Evolutionary conservation across 306 rosid genomes (phyloP).

Genomic region (Cucurbita ficifolia): DNA sequence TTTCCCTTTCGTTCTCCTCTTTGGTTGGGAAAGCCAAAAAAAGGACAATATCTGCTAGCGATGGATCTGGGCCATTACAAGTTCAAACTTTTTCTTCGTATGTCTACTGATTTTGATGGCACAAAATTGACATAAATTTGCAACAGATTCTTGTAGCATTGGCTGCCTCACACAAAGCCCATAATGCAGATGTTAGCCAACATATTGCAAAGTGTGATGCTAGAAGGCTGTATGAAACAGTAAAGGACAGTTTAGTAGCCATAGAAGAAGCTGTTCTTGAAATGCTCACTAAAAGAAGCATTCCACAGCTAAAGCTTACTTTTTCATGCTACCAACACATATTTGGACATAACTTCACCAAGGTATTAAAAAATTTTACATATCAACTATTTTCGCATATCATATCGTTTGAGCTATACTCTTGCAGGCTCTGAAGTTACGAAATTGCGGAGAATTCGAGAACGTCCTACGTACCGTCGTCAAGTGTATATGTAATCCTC

Average conservation of each 20-base stretch:
- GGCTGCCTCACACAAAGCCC: slow-evolving; percentile 68
- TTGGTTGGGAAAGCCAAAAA: too few species aligned
- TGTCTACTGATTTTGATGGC: not conserved
- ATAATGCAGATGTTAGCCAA: slow-evolving; percentile 38
- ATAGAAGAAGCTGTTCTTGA: slow-evolving; percentile 46
- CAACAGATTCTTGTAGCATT: slow-evolving; percentile 55
- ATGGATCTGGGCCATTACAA: too few species aligned
- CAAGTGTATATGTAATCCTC: slow-evolving; percentile 39
- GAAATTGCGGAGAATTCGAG: slow-evolving; percentile 35
- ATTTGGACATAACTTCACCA: slow-evolving; percentile 53
- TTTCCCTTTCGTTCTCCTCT: too few species aligned
- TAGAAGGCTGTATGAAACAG: slow-evolving; percentile 49
- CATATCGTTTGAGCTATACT: not conserved
- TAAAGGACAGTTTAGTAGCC: slow-evolving; percentile 38
- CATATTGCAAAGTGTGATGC: slow-evolving; percentile 69
- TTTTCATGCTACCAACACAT: slow-evolving; percentile 54
- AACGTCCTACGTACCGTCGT: slow-evolving; percentile 26
- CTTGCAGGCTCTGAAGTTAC: slow-evolving; percentile 31
- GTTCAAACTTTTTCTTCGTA: not conserved
- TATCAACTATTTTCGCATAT: too few species aligned
- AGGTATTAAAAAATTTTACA: slow-evolving; percentile 13
- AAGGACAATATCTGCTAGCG: too few species aligned
- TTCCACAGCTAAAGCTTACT: slow-evolving; percentile 51
- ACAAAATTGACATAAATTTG: not conserved
- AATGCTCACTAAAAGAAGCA: slow-evolving; percentile 58